These are phyloP conservation scores for Physaria fendleri DNA, from an alignment of 345 rosid genomes.

Conservation along the genomic window DNA sequence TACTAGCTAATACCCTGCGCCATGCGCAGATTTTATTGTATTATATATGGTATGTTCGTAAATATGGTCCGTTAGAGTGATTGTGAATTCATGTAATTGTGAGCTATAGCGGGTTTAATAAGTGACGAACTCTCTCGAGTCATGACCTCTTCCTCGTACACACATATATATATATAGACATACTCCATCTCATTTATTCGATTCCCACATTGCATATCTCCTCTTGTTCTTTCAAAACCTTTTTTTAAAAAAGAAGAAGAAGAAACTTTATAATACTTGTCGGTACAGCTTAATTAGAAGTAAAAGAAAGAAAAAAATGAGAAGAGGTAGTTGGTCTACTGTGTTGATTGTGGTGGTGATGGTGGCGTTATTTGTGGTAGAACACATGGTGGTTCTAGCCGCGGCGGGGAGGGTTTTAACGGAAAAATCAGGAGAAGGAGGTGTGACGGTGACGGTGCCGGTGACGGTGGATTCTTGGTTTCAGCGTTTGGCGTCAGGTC, in stretches of 20 bases:
- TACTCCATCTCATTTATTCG: neutral
- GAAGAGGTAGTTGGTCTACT: conserved; percentile 21
- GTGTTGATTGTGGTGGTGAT: conserved; percentile 19
- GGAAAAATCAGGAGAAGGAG: conserved; percentile 6
- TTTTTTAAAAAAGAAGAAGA: neutral
- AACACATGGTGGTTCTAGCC: conserved; percentile 19
- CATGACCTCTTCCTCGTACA: conserved; percentile 17
- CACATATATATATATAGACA: neutral
- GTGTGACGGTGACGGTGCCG: conserved; percentile 8
- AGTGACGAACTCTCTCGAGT: conserved; percentile 12
- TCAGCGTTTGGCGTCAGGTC: conserved; percentile 31
- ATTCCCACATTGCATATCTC: conserved; percentile 2
- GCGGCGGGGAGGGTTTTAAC: conserved; percentile 25
- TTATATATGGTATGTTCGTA: too few relatives aligned
- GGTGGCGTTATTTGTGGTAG: conserved; percentile 5
- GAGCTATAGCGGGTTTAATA: conserved; percentile 17
- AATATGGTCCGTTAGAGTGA: too few relatives aligned
- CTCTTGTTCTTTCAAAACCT: neutral
- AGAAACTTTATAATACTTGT: neutral
- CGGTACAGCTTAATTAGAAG: neutral
- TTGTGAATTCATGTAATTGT: too few relatives aligned
- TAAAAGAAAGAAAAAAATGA: conserved; percentile 1
- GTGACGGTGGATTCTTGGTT: conserved; percentile 24
- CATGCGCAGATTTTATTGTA: too few relatives aligned
- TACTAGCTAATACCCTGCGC: too few relatives aligned